Conservation (phyloP, 371 early-diverging fungal species). For the Mortierella sp. region DNA sequence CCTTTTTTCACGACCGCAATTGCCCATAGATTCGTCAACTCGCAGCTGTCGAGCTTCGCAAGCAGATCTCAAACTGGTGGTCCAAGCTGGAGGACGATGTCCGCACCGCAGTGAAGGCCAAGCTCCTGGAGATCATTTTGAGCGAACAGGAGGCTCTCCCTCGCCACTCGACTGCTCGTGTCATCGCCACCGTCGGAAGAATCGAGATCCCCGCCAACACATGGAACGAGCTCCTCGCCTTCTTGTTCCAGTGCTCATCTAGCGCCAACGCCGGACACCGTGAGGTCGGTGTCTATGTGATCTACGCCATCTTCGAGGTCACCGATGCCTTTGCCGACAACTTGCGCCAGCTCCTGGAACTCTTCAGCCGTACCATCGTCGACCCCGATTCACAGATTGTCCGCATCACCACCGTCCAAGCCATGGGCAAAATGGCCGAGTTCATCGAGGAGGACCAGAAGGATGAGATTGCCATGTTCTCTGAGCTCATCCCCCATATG, state of each 20-base stretch:
- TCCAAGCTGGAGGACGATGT: conserved; percentile 64
- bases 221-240: conserved; percentile 83
- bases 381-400: conserved; percentile 89
- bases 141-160: conserved; percentile 78
- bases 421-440: conserved; percentile 86
- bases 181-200: conserved; percentile 86
- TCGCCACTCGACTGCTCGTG: conserved; percentile 84
- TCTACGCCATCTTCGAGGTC: conserved; percentile 85
- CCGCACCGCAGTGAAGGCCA: conserved; percentile 66
- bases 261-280: conserved; percentile 79
- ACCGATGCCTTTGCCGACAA: conserved; percentile 77
- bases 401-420: conserved; percentile 80
- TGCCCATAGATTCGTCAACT: conserved; percentile 87
- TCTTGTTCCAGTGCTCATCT: conserved; percentile 81
- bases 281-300: conserved; percentile 86
- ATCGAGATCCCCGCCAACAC: conserved; percentile 79
- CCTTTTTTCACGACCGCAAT: too few relatives aligned
- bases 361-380: conserved; percentile 76
- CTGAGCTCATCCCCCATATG: conserved; percentile 84
- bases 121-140: conserved; percentile 73
- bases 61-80: conserved; percentile 82
- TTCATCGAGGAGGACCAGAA: conserved; percentile 79
- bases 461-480: conserved; percentile 75
- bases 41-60: conserved; percentile 89
- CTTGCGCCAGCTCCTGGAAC: conserved; percentile 72